Percentiles rank a stretch among this genome's conserved stretches.
These are phyloP conservation scores for Ochetophila trinervis DNA, from an alignment of 306 rosid genomes.

Conservation along the genomic window DNA sequence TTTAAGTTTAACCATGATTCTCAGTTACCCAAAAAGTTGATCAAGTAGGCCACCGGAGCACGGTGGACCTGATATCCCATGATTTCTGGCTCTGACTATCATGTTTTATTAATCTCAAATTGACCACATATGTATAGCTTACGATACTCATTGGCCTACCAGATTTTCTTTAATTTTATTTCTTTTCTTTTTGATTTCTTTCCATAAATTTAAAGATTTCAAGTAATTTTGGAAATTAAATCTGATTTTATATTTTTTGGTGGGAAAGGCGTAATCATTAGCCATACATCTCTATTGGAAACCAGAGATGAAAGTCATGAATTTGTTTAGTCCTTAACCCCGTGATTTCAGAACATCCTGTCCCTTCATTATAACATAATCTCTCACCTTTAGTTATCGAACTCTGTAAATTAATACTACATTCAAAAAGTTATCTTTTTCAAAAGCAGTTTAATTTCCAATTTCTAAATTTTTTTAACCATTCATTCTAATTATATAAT, in stretches of 20 bases:
- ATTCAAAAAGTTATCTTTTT: slow-evolving; percentile 1
- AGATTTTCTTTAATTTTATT: neutral
- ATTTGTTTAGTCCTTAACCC: slow-evolving; percentile 15
- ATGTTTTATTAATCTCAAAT: slow-evolving; percentile 5
- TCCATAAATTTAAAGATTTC: neutral
- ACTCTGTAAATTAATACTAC: slow-evolving; percentile 9
- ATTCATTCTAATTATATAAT: neutral
- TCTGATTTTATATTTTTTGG: neutral
- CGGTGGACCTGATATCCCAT: neutral
- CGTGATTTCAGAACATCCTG: slow-evolving; percentile 44
- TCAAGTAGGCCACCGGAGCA: neutral
- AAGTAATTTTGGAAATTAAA: neutral
- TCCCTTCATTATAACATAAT: slow-evolving; percentile 29
- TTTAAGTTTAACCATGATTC: slow-evolving; percentile 1
- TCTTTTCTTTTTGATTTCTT: neutral
- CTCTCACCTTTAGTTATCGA: slow-evolving; percentile 16
- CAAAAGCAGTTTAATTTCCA: neutral
- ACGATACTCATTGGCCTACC: slow-evolving; percentile 1
- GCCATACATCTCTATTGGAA: slow-evolving; percentile 11
- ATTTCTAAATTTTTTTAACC: neutral
- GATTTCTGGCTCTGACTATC: slow-evolving; percentile 22
- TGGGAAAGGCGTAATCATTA: slow-evolving; percentile 36
- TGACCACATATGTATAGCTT: neutral
- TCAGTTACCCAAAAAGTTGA: neutral
- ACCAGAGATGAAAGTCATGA: slow-evolving; percentile 27